A percentile compares a stretch with the other conserved stretches of the same genome.
Evolutionary conservation across 345 rosid genomes (phyloP).

Genomic region (Salix caprea): DNA sequence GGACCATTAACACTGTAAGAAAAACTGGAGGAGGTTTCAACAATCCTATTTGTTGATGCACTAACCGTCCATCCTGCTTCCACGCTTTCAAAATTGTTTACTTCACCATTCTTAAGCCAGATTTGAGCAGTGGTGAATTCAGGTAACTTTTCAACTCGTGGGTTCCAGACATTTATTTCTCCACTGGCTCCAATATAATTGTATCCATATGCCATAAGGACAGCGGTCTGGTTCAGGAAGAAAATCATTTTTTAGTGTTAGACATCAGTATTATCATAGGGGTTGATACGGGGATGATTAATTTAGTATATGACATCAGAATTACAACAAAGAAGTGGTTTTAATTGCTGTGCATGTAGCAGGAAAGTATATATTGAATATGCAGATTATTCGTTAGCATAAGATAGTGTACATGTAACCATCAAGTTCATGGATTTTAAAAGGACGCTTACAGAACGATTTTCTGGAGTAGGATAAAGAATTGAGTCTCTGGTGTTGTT

Average conservation of each 20-base stretch:
- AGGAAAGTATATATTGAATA: no score
- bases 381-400: no score
- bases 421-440: not conserved
- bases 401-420: no score
- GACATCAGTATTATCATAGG: no score
- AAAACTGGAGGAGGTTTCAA: not conserved
- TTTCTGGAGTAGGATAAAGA: not conserved
- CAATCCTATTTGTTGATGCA: not conserved
- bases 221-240: conserved; percentile 26
- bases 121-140: conserved; percentile 43
- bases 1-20: not conserved
- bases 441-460: conserved; percentile 35
- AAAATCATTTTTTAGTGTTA: not conserved
- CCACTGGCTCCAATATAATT: conserved; percentile 37
- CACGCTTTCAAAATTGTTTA: conserved; percentile 24
- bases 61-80: conserved; percentile 56
- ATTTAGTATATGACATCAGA: no score
- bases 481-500: not conserved
- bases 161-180: conserved; percentile 52
- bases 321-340: no score
- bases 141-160: conserved; percentile 15
- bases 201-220: conserved; percentile 25
- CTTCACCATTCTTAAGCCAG: conserved; percentile 37
- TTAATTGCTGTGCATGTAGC: no score
- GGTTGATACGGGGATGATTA: no score